Base-by-base conservation (phyloP, 495 filamentous ascomycete species). In the Penicillium crystallinum region DNA sequence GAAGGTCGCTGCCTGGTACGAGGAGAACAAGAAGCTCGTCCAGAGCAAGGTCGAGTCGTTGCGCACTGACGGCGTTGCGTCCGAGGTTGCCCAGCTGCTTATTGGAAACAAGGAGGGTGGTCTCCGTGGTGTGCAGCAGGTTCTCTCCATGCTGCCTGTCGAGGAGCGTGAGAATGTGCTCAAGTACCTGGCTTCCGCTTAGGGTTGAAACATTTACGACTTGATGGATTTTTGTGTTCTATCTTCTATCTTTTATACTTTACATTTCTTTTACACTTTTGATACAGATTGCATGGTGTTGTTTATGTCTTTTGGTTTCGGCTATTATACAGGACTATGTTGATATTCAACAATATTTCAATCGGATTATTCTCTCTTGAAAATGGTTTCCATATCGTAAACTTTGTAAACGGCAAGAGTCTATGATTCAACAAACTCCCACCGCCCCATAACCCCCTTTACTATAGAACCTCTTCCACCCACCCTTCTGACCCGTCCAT, bases 1-100 rank as follows among this genome's bases (percentile, higher is more conserved):
- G 42, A 85, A 84, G 57, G 93, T 97, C 31, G 88, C 91, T n/a
- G 73, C 79, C 51, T 98, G 95, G 95, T 97, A 96, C 65, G 93
- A 98, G 79, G 88, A 96, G 74, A 95, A 97, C 70, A 81, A 88
- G 63, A 90, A 91, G 75, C 66, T 74, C 5, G 81, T 97, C 12
- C 74, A 85, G 53, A 72, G 77, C 42, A 93, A 91, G 80, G 76
- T 97, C 37, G 91, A 97, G 59, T 64, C 73, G 14, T 69, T 97
- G 56, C 89, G 87, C 75, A 79, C 79, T 11, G 89, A 97, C 45
- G 77, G 81, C 35, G 77, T 96, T 15, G 83, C 87, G 6, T 78
- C 78, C 21, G 88, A 97, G 66, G 84, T 98, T 61, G 87, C 89
- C 3, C 73, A 79, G 34, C 65, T 97, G 29, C 70, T 97, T 60